Evolutionary conservation across 345 rosid genomes (phyloP).

Genomic region (Luvunga scandens): DNA sequence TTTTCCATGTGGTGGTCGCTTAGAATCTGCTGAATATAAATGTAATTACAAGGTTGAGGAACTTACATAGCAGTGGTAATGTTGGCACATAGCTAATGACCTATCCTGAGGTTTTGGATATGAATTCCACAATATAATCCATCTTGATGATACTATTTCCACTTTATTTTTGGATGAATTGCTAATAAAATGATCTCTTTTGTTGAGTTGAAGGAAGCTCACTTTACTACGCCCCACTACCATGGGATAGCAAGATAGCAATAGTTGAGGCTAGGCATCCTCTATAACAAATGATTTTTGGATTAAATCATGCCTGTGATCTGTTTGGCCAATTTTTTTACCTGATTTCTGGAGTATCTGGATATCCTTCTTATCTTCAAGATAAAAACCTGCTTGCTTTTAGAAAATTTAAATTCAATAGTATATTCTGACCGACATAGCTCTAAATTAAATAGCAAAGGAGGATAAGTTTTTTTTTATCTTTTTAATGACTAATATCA

Average conservation of each 20-base stretch:
- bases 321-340: not conserved
- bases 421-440: not conserved
- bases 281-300: not conserved
- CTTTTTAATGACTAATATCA: not conserved
- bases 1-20: not conserved
- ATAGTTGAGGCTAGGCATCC: not conserved
- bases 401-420: not conserved
- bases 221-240: not conserved
- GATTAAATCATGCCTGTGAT: not conserved
- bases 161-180: not conserved
- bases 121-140: not conserved
- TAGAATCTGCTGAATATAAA: slow-evolving; percentile 6
- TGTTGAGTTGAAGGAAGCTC: not conserved
- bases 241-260: not conserved
- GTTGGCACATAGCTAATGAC: not conserved
- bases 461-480: not conserved
- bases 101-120: not conserved
- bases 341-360: not conserved
- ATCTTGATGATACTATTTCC: not conserved
- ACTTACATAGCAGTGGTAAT: not conserved
- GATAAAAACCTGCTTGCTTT: not conserved
- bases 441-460: not conserved
- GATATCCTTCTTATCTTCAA: not conserved
- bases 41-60: slow-evolving; percentile 8
- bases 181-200: not conserved